Conservation (phyloP, 495 filamentous ascomycete species). For the Penicillium herquei region DNA sequence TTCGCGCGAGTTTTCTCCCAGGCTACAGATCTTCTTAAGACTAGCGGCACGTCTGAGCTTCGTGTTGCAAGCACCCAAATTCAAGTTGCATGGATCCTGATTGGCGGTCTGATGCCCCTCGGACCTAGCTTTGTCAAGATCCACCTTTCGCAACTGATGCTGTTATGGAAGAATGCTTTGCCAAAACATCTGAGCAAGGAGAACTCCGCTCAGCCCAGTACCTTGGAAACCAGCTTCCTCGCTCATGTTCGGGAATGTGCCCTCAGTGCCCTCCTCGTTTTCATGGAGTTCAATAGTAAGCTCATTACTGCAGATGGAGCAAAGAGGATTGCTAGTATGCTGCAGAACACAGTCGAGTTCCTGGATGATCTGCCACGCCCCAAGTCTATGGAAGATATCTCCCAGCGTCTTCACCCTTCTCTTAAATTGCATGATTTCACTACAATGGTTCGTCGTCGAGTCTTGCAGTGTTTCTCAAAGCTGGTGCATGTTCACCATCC, state of each 20-base stretch:
- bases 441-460: conserved; percentile 88
- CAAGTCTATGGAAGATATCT: conserved; percentile 85
- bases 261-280: conserved; percentile 83
- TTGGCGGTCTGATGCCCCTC: conserved; percentile 93
- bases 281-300: conserved; percentile 90
- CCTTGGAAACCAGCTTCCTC: conserved; percentile 87
- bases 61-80: conserved; percentile 91
- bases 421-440: conserved; percentile 89
- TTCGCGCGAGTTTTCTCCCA: conserved; percentile 88
- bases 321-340: conserved; percentile 86
- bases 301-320: conserved; percentile 92
- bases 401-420: conserved; percentile 78
- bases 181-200: conserved; percentile 92
- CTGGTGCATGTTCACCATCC: conserved; percentile 81
- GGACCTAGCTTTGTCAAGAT: conserved; percentile 99
- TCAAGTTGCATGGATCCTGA: conserved; percentile 96
- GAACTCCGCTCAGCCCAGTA: conserved; percentile 74
- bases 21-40: conserved; percentile 89
- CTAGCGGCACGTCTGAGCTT: conserved; percentile 85
- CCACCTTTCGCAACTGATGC: conserved; percentile 87
- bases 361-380: conserved; percentile 76
- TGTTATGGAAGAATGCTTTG: conserved; percentile 98
- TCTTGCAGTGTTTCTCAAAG: conserved; percentile 91
- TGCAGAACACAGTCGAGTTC: conserved; percentile 93
- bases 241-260: conserved; percentile 96